These are phyloP conservation scores for Exophiala calicioides DNA, from an alignment of 2,329 filamentous ascomycete species.

Conservation along the genomic window DNA sequence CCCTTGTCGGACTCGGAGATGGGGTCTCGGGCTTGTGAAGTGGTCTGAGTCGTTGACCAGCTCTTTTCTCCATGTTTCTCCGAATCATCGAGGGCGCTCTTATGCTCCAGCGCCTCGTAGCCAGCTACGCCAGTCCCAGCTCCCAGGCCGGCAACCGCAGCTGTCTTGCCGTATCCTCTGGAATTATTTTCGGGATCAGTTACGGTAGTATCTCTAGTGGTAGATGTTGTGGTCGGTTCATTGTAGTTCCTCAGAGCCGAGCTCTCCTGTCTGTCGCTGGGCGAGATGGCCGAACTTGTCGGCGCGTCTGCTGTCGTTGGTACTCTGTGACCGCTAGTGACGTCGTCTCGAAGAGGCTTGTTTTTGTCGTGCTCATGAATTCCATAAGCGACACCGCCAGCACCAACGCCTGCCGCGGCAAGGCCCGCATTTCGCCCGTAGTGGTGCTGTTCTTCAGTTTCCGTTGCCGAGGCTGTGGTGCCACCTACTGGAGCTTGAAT, in stretches of 20 bases:
- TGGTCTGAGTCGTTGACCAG: not conserved
- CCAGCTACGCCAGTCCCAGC: conserved; percentile 18
- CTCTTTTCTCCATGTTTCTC: not conserved
- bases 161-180: conserved; percentile 19
- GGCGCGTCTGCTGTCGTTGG: too few relatives aligned
- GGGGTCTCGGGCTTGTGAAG: not conserved
- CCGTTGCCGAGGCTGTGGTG: conserved; percentile 9
- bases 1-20: conserved; percentile 4
- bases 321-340: too few relatives aligned
- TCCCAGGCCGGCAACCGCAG: conserved; percentile 14
- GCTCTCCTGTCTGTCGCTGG: not conserved
- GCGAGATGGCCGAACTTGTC: too few relatives aligned
- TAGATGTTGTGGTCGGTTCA: too few relatives aligned
- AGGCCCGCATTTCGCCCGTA: conserved; percentile 17
- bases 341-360: conserved; percentile 1
- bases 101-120: conserved; percentile 6
- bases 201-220: too few relatives aligned
- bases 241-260: not conserved
- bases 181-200: conserved; percentile 5
- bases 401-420: conserved; percentile 20
- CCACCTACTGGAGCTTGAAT: conserved; percentile 29
- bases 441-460: conserved; percentile 9
- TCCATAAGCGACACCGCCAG: conserved; percentile 12
- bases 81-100: conserved; percentile 1
- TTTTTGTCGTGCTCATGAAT: conserved; percentile 13